A percentile compares a stretch with the other conserved stretches of the same genome.
Conservation (phyloP, 352 stramenopile species). For the Pythium aristosporum region DNA sequence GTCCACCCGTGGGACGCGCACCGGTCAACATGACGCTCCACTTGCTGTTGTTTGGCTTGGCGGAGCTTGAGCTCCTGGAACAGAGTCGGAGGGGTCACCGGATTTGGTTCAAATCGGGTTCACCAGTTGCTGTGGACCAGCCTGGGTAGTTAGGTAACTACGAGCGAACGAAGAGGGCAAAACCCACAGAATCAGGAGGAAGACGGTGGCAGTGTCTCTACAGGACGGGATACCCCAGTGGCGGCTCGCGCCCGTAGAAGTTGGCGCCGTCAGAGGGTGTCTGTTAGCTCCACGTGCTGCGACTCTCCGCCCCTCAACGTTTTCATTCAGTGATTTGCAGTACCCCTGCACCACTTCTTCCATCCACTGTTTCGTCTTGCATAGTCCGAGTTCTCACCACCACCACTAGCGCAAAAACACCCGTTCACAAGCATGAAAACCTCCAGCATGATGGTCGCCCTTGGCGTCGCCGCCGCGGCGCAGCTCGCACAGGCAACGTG, state of each 20-base stretch:
- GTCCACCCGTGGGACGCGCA: background rate
- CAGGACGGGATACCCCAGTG: background rate
- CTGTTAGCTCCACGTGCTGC: too few species aligned
- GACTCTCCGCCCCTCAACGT: too few species aligned
- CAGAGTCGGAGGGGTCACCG: background rate
- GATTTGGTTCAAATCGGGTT: background rate
- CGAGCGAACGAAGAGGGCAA: background rate
- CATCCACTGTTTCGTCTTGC: background rate
- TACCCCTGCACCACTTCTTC: background rate
- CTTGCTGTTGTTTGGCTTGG: too few species aligned
- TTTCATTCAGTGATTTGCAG: conserved; percentile 7
- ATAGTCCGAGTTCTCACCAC: background rate
- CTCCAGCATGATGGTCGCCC: background rate
- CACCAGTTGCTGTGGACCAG: background rate
- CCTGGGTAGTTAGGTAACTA: background rate
- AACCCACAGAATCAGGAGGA: background rate
- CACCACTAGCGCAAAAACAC: background rate
- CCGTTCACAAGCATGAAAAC: background rate
- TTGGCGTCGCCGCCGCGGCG: background rate
- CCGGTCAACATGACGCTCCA: background rate
- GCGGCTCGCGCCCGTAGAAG: too few species aligned
- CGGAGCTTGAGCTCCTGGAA: background rate
- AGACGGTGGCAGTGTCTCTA: conserved; percentile 6
- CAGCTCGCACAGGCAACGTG: conserved; percentile 9
- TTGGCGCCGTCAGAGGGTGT: too few species aligned